Conservation (phyloP, 306 rosid species). For the Cicer judaicum region DNA sequence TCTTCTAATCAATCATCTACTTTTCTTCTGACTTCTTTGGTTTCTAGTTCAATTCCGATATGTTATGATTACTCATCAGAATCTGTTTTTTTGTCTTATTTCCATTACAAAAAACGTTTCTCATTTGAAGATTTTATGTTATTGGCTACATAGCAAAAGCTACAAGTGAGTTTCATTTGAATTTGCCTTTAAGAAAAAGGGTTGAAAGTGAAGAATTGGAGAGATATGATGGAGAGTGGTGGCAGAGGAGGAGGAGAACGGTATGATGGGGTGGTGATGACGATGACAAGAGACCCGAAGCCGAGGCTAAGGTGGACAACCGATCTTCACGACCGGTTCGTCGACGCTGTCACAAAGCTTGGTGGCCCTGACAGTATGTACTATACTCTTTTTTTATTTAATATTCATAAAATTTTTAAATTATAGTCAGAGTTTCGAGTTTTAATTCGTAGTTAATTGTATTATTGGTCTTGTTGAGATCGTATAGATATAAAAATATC, state of each 20-base stretch:
- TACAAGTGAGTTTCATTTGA: conserved; percentile 33
- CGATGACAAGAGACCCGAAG: conserved; percentile 92
- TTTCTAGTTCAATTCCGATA: conserved; percentile 9
- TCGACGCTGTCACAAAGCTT: conserved; percentile 92
- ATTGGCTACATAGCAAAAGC: conserved; percentile 21
- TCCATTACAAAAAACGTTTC: not conserved
- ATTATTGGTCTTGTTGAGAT: not conserved
- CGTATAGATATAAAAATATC: no score
- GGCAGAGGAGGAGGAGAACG: conserved; percentile 38
- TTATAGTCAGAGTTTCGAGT: not conserved
- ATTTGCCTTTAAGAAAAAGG: not conserved
- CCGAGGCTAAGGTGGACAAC: conserved; percentile 95
- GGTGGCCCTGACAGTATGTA: conserved; percentile 94
- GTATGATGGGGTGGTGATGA: conserved; percentile 78
- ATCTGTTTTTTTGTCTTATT: not conserved
- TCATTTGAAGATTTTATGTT: not conserved
- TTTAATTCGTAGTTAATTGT: no score
- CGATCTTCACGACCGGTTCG: conserved; percentile 91
- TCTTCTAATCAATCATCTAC: conserved; percentile 28
- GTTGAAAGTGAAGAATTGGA: not conserved
- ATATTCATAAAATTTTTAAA: not conserved
- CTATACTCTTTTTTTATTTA: not conserved
- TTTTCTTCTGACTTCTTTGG: conserved; percentile 35
- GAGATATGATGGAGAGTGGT: conserved; percentile 16
- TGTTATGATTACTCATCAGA: conserved; percentile 29